Conservation (phyloP, 208 protist genomes). For the Lotmaria passim region DNA sequence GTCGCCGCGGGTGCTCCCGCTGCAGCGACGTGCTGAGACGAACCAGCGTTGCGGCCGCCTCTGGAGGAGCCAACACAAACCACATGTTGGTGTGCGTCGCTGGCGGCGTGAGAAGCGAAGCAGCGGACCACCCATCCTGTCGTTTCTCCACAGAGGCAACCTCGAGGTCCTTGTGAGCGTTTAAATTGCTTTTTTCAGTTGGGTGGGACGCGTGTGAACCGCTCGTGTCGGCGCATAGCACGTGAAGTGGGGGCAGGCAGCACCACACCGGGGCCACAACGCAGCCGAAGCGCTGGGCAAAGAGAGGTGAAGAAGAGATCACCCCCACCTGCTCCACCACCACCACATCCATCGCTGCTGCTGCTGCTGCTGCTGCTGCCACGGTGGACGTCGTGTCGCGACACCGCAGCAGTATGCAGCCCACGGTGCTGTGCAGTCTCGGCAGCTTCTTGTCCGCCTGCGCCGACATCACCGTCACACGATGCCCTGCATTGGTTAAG, state of each 20-base stretch:
- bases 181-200: no score
- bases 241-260: constrained; percentile 33
- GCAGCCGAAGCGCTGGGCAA: constrained; percentile 73
- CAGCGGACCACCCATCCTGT: constrained; percentile 6
- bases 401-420: constrained; percentile 34
- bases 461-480: constrained; percentile 45
- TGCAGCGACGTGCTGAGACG: constrained; percentile 18
- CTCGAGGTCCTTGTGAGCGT: no score
- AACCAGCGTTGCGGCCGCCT: constrained; percentile 16
- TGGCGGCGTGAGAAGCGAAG: not conserved
- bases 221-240: no score
- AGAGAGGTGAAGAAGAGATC: constrained; percentile 58
- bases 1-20: constrained; percentile 9
- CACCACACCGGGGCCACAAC: constrained; percentile 63
- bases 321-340: constrained; percentile 45
- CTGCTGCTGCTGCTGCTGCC: no score
- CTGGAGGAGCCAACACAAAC: constrained; percentile 29
- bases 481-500: constrained; percentile 43
- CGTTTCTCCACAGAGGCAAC: not conserved
- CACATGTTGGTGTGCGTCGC: not conserved
- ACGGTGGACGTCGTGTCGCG: not conserved
- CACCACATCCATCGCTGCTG: no score
- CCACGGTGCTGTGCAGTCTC: constrained; percentile 29
- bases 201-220: no score
- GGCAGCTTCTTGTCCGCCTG: constrained; percentile 20